Conservation (phyloP, 352 stramenopile genomes). For the Phytophthora litchii region DNA sequence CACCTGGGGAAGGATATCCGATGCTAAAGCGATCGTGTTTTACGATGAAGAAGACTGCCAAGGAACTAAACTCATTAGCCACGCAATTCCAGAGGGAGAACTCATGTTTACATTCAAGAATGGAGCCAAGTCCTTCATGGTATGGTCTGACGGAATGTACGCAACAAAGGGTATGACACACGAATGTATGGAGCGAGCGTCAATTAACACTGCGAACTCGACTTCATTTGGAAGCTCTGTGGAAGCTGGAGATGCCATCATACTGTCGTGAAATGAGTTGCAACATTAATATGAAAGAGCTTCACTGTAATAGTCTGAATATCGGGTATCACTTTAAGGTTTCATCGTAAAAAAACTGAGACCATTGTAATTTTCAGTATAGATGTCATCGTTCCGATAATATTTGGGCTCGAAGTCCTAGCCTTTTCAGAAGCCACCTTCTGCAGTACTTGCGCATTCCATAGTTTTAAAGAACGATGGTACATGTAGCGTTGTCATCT, state of each 20-base stretch:
- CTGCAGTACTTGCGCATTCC: too few species aligned
- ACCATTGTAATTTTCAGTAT: too few species aligned
- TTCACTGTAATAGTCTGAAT: too few species aligned
- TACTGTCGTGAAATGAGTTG: not conserved
- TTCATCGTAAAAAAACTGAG: too few species aligned
- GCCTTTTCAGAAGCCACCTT: too few species aligned
- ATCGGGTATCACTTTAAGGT: too few species aligned
- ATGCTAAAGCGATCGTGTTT: constrained; percentile 12
- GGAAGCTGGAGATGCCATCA: not conserved
- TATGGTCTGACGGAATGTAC: constrained; percentile 26
- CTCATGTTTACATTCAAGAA: constrained; percentile 22
- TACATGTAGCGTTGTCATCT: too few species aligned
- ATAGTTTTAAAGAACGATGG: too few species aligned
- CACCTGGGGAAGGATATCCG: constrained; percentile 13
- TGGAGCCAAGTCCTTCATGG: constrained; percentile 31
- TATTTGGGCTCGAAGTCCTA: too few species aligned
- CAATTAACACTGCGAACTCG: constrained; percentile 7
- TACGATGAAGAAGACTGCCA: constrained; percentile 27
- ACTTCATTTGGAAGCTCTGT: not conserved
- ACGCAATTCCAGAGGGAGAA: constrained; percentile 10
- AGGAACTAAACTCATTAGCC: constrained; percentile 14
- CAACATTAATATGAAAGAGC: not conserved
- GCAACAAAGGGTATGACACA: constrained; percentile 16
- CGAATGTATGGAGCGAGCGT: constrained; percentile 18
- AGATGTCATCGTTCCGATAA: too few species aligned